phyloP scores from a whole-genome alignment of 495 filamentous ascomycete genomes.

The Achaetomiella virescens region DNA sequence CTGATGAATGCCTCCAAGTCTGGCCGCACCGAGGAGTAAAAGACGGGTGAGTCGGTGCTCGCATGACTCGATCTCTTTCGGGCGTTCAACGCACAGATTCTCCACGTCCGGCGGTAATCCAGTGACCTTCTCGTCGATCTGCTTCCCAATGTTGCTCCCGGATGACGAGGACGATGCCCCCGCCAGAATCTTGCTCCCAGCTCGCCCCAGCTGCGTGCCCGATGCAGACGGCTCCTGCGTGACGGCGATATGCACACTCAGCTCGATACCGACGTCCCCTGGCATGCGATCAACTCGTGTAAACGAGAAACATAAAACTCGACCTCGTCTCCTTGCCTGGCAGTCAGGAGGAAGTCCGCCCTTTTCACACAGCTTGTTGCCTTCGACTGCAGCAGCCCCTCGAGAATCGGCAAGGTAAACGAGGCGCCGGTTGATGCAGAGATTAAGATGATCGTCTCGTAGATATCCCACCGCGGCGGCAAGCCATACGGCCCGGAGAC shows the following conservation, averaged over 20 bases:
- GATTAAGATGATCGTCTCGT: slow-evolving; percentile 53
- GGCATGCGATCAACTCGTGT: slow-evolving; percentile 50
- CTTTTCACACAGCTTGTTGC: slow-evolving; percentile 52
- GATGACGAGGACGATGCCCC: slow-evolving; percentile 14
- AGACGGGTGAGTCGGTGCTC: slow-evolving; percentile 37
- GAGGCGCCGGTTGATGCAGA: slow-evolving; percentile 54
- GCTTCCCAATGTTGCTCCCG: slow-evolving; percentile 13
- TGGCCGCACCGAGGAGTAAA: slow-evolving; percentile 34
- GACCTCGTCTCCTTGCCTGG: slow-evolving; percentile 63
- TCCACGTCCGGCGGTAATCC: slow-evolving; percentile 20
- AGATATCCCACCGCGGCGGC: slow-evolving; percentile 51
- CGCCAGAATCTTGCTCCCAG: neutral
- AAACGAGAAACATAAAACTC: slow-evolving; percentile 62
- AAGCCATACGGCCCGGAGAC: slow-evolving; percentile 53
- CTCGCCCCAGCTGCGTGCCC: neutral
- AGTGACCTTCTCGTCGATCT: slow-evolving; percentile 22
- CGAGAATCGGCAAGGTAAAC: slow-evolving; percentile 51
- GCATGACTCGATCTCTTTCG: slow-evolving; percentile 26
- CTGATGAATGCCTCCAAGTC: slow-evolving; percentile 42
- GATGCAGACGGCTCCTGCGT: slow-evolving; percentile 38
- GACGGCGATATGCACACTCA: slow-evolving; percentile 47
- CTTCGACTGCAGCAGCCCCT: slow-evolving; percentile 43
- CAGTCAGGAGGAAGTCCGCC: slow-evolving; percentile 66
- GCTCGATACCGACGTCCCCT: slow-evolving; percentile 40
- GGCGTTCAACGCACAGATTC: slow-evolving; percentile 18